Conservation (phyloP, 2,329 filamentous ascomycete genomes). For the Pyrenophora graminea region DNA sequence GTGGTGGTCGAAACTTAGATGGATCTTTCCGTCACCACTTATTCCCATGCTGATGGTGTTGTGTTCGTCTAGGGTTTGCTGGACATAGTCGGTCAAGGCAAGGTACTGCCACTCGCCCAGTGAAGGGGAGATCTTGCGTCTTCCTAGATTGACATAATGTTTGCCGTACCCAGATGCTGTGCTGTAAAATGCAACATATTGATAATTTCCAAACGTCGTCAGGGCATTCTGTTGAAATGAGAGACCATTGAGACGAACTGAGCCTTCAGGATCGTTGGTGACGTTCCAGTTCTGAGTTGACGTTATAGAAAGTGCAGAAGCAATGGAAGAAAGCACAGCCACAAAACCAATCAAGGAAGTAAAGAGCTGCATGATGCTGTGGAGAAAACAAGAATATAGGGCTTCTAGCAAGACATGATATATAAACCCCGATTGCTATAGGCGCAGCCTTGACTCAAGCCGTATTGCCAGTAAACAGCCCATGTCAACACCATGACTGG, state of each 20-base stretch:
- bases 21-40: conserved; percentile 58
- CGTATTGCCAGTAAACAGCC: background rate
- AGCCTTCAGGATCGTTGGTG: conserved; percentile 40
- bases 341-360: conserved; percentile 11
- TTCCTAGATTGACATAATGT: conserved; percentile 52
- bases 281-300: conserved; percentile 38
- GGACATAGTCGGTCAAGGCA: conserved; percentile 55
- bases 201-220: conserved; percentile 54
- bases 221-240: conserved; percentile 57
- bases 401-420: background rate
- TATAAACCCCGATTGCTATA: background rate
- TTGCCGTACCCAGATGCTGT: conserved; percentile 39
- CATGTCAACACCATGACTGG: background rate
- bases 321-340: conserved; percentile 18
- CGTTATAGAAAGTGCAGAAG: conserved; percentile 30
- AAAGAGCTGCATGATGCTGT: conserved; percentile 22
- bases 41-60: conserved; percentile 60
- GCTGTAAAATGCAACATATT: conserved; percentile 56
- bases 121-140: conserved; percentile 49
- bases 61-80: conserved; percentile 57
- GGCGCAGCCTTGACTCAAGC: background rate
- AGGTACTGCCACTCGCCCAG: conserved; percentile 52
- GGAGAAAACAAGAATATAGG: background rate
- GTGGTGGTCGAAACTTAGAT: conserved; percentile 59
- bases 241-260: conserved; percentile 52